Base-by-base conservation (phyloP, 2,329 filamentous ascomycete species). In the Penicillium sp. region DNA sequence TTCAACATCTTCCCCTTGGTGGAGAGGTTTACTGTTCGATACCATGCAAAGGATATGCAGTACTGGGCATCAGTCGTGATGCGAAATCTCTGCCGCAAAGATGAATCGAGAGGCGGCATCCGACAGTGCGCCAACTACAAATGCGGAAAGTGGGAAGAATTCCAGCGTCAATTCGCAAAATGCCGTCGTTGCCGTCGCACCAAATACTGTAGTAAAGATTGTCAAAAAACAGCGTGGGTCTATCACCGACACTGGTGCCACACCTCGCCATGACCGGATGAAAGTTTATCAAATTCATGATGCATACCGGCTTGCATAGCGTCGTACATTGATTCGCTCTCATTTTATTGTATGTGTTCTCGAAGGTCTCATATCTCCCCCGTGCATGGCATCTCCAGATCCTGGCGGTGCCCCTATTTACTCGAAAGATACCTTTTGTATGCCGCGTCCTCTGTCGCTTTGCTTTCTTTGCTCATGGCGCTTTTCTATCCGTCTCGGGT, bases 11-110 rank as follows among this genome's bases (percentile, higher is more conserved):
- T 99, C 79, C 95, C 95, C 2, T 83, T 99, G 41, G 95, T 99
- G 52, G 95, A 99, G 79, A 98, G 97, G 78, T 99, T 98, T 76
- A 99, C 95, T 5, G 92, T 97, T 31, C 89, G 95, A 67, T 93
- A 97, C 74, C 92, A 97, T 79, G 93, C 91, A 67, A 91, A 92
- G 63, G 93, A 97, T 75, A 99, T 99, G 95, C 94, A 97, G 77
- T 99, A 99, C 81, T 99, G 95, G 95, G 95, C 95, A 19, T 95
- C 94, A 65, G 95, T 99, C 17, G 95, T 99, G 50, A 99, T 99
- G 95, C 88, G 95, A 67, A 99, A 99, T 75, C 86, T 99, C 54
- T 99, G 95, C 83, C 91, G 95, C 67, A 99, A 99, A 81, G 95
- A 99, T 75, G 95, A 99, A 75, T 92, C 91, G 11, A 87, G 92